Evolutionary conservation across 805 yeast genomes (phyloP).

Genomic region (Sugiyamaella chiloensis): DNA sequence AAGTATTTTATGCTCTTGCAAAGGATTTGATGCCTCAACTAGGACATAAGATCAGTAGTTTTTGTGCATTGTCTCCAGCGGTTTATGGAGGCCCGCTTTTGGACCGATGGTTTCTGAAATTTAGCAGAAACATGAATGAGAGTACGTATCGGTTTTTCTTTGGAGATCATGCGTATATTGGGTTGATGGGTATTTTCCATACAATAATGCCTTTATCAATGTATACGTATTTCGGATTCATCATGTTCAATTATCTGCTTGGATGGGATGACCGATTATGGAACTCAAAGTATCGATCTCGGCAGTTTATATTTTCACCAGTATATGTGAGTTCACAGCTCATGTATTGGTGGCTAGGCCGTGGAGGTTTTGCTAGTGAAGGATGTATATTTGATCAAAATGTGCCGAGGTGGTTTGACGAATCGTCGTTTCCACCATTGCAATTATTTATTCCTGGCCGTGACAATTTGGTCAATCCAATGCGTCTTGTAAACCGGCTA

Average conservation of each 20-base stretch:
- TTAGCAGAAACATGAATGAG: slow-evolving; percentile 28
- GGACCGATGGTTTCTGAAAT: slow-evolving; percentile 42
- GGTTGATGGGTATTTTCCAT: slow-evolving; percentile 65
- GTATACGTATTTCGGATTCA: slow-evolving; percentile 65
- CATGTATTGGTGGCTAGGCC: slow-evolving; percentile 91
- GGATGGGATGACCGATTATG: slow-evolving; percentile 84
- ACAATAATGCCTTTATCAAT: slow-evolving; percentile 46
- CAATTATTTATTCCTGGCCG: slow-evolving; percentile 65
- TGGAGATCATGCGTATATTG: slow-evolving; percentile 77
- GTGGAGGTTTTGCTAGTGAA: slow-evolving; percentile 47
- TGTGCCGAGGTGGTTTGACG: slow-evolving; percentile 39
- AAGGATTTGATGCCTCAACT: slow-evolving; percentile 42
- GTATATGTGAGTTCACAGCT: slow-evolving; percentile 73
- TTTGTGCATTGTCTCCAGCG: slow-evolving; percentile 86
- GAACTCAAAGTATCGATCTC: slow-evolving; percentile 60
- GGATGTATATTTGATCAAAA: slow-evolving; percentile 53
- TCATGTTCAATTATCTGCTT: slow-evolving; percentile 82
- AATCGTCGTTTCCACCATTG: slow-evolving; percentile 51
- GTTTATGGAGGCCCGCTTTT: slow-evolving; percentile 80
- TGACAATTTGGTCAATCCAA: slow-evolving; percentile 79
- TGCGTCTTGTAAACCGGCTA: slow-evolving; percentile 62
- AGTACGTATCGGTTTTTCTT: slow-evolving; percentile 43
- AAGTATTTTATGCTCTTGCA: slow-evolving; percentile 67
- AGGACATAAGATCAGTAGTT: slow-evolving; percentile 57
- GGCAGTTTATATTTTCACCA: slow-evolving; percentile 84